phyloP scores from a whole-genome alignment of 345 rosid genomes.

The Citrus australasica region DNA sequence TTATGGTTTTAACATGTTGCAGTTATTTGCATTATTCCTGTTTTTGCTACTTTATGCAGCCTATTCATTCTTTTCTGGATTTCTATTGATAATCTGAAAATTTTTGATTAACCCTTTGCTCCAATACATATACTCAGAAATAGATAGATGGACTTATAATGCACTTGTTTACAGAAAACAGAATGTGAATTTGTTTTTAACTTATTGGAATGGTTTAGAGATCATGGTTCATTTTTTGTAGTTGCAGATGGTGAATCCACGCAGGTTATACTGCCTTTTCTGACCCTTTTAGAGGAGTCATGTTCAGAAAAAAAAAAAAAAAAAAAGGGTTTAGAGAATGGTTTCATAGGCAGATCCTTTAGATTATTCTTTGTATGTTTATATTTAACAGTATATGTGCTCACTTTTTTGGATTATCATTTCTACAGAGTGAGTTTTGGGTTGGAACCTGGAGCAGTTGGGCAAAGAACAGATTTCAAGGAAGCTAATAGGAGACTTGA shows the following conservation, averaged over 20 bases:
- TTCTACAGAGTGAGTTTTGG: conserved; percentile 74
- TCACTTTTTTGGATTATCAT: conserved; percentile 1
- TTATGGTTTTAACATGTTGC: neutral
- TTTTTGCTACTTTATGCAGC: neutral
- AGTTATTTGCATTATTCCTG: neutral
- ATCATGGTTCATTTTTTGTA: neutral
- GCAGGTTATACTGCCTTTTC: neutral
- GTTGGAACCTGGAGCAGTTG: conserved; percentile 76
- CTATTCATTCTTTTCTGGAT: neutral
- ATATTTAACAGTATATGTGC: neutral
- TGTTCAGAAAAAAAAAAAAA: neutral
- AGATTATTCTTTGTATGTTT: neutral
- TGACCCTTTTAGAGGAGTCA: neutral
- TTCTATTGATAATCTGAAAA: neutral
- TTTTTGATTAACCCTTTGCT: neutral
- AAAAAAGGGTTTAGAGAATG: neutral
- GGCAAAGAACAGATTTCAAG: conserved; percentile 90
- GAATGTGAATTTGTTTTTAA: neutral
- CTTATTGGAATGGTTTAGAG: neutral
- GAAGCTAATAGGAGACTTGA: conserved; percentile 84
- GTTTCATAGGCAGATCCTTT: too few species aligned
- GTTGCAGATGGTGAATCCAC: neutral
- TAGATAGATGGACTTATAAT: neutral
- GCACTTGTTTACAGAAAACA: neutral
- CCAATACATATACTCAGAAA: neutral